Conservation (phyloP, 2,329 filamentous ascomycete species). For the Aspergillus proliferans region DNA sequence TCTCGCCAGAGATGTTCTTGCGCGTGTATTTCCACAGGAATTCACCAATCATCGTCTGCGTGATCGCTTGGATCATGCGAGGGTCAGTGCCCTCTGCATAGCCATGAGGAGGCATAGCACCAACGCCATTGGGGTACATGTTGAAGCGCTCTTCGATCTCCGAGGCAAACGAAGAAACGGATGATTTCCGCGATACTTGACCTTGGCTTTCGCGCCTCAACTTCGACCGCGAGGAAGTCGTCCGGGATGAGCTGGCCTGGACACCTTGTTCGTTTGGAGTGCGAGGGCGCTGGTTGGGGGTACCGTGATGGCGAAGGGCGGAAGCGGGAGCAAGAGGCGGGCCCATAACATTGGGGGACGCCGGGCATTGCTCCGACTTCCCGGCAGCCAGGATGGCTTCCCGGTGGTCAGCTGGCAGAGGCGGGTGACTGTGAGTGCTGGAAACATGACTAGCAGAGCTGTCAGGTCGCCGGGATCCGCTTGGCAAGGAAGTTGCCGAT, state of each 20-base stretch:
- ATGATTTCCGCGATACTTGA: conserved; percentile 62
- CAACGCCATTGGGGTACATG: conserved; percentile 52
- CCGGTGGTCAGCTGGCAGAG: conserved; percentile 74
- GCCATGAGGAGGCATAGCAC: conserved; percentile 42
- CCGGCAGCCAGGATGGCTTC: conserved; percentile 75
- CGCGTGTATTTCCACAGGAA: conserved; percentile 99
- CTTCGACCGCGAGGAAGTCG: conserved; percentile 56
- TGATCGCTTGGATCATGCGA: conserved; percentile 98
- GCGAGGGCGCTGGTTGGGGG: conserved; percentile 47
- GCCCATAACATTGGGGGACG: conserved; percentile 58
- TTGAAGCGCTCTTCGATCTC: conserved; percentile 91
- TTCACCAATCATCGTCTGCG: conserved; percentile 98
- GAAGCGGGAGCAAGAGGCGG: conserved; percentile 81
- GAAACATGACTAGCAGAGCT: conserved; percentile 65
- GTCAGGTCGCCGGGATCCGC: conserved; percentile 53
- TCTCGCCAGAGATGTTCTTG: conserved; percentile 79
- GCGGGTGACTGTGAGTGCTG: conserved; percentile 53
- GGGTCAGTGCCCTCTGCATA: conserved; percentile 75
- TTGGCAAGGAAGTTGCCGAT: conserved; percentile 25
- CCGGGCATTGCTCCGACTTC: conserved; percentile 43
- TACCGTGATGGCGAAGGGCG: conserved; percentile 50
- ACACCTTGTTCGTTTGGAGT: conserved; percentile 53
- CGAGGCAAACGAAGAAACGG: conserved; percentile 89
- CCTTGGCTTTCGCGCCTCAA: conserved; percentile 37
- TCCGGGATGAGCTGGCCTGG: conserved; percentile 40